Conservation (phyloP, 2,329 filamentous ascomycete species). For the Graphium sp. region DNA sequence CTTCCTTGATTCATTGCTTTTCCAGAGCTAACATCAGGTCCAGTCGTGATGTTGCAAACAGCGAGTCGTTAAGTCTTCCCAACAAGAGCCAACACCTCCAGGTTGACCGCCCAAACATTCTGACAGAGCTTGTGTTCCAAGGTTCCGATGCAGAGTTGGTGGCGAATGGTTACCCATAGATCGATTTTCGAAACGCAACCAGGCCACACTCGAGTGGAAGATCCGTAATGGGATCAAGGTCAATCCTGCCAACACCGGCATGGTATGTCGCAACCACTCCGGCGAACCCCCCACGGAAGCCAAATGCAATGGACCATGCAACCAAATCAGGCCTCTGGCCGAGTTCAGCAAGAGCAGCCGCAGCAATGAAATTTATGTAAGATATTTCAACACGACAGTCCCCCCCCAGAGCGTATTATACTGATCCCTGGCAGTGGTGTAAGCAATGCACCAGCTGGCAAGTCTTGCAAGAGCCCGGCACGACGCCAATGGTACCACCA, state of each 20-base stretch:
- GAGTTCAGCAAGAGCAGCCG: conserved; percentile 14
- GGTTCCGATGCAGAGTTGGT: conserved; percentile 13
- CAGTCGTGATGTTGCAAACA: too few species aligned
- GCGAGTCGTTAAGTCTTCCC: too few species aligned
- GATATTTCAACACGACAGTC: too few species aligned
- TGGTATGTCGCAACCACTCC: conserved; percentile 18
- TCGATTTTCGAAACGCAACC: conserved; percentile 16
- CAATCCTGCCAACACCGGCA: conserved; percentile 15
- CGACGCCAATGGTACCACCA: too few species aligned
- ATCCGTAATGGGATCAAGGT: conserved; percentile 5
- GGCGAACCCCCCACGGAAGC: conserved; percentile 10
- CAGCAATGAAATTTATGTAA: conserved; percentile 12
- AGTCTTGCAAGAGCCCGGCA: conserved; percentile 16
- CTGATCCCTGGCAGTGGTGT: conserved; percentile 14
- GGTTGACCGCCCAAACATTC: too few species aligned
- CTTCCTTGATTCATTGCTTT: too few species aligned
- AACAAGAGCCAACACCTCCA: too few species aligned
- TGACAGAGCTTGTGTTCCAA: too few species aligned
- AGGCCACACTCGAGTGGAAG: conserved; percentile 10
- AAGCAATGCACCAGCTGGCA: conserved; percentile 17
- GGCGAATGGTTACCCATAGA: conserved; percentile 16
- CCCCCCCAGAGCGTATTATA: too few species aligned
- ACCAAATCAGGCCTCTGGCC: conserved; percentile 10
- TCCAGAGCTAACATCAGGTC: too few species aligned
- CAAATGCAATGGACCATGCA: conserved; percentile 14